phyloP scores from a whole-genome alignment of 345 rosid species.

The Euphorbia pulcherrima region DNA sequence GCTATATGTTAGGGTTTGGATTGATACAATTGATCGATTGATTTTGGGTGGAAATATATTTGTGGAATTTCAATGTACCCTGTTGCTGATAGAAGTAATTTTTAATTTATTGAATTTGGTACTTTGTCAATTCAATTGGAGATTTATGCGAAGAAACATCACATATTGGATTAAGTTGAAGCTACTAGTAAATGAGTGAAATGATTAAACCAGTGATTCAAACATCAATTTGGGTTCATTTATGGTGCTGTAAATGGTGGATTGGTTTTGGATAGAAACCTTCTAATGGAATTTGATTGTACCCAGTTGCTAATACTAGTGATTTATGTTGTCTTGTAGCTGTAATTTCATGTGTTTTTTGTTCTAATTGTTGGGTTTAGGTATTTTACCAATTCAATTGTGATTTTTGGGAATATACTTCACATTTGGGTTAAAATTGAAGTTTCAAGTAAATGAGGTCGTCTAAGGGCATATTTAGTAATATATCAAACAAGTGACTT shows the following conservation, averaged over 20 bases:
- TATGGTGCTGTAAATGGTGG: background rate
- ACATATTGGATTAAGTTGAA: too few species aligned
- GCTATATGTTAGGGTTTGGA: background rate
- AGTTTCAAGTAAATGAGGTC: background rate
- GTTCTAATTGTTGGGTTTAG: background rate
- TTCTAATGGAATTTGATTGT: background rate
- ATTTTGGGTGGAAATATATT: background rate
- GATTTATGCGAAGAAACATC: too few species aligned
- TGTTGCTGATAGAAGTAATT: background rate
- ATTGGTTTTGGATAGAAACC: conserved; percentile 3
- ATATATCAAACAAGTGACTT: too few species aligned
- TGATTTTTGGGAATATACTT: background rate
- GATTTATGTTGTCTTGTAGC: background rate
- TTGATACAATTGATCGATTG: background rate
- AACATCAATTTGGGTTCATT: too few species aligned
- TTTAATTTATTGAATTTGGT: too few species aligned
- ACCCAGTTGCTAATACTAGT: background rate
- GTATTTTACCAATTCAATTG: background rate
- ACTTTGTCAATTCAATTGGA: too few species aligned
- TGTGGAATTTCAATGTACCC: background rate
- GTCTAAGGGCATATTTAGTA: background rate
- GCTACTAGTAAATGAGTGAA: too few species aligned
- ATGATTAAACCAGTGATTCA: too few species aligned
- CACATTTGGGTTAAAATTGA: background rate
- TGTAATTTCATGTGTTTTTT: background rate